Percentiles rank a stretch among this genome's conserved stretches.
These are phyloP conservation scores for Sporobolus alterniflorus DNA, from an alignment of 202 grass and related monocot genomes.

Conservation along the genomic window DNA sequence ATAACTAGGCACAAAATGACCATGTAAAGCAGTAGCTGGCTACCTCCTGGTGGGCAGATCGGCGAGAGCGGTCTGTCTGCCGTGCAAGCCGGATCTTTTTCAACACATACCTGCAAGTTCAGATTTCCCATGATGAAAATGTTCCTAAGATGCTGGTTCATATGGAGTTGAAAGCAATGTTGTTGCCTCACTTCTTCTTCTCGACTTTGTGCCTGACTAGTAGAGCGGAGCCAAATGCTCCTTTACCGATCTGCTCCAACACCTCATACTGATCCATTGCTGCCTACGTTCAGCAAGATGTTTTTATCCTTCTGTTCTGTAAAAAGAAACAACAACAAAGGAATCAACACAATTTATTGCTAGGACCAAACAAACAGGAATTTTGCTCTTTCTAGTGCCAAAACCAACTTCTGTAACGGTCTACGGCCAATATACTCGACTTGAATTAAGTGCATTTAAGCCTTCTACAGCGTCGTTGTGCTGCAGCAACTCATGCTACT, in stretches of 20 bases:
- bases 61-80: conserved; percentile 82
- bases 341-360: background rate
- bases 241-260: conserved; percentile 91
- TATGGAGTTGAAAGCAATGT: conserved; percentile 12
- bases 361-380: background rate
- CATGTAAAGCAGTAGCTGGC: conserved; percentile 27
- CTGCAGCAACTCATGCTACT: background rate
- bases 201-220: conserved; percentile 92
- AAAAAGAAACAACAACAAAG: conserved; percentile 9
- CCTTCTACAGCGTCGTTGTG: background rate
- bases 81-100: conserved; percentile 91
- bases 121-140: conserved; percentile 25
- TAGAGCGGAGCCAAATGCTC: conserved; percentile 81
- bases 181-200: conserved; percentile 76
- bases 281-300: background rate
- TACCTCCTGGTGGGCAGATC: conserved; percentile 94
- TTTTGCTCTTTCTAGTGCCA: background rate
- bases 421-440: background rate
- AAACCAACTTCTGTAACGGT: too few relatives aligned
- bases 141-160: background rate
- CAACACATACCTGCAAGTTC: conserved; percentile 72
- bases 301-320: background rate
- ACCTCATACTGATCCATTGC: conserved; percentile 83
- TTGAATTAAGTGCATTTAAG: background rate
- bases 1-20: conserved; percentile 17